Conservation (phyloP, 2,329 filamentous ascomycete species). For the Fusarium paranaense region DNA sequence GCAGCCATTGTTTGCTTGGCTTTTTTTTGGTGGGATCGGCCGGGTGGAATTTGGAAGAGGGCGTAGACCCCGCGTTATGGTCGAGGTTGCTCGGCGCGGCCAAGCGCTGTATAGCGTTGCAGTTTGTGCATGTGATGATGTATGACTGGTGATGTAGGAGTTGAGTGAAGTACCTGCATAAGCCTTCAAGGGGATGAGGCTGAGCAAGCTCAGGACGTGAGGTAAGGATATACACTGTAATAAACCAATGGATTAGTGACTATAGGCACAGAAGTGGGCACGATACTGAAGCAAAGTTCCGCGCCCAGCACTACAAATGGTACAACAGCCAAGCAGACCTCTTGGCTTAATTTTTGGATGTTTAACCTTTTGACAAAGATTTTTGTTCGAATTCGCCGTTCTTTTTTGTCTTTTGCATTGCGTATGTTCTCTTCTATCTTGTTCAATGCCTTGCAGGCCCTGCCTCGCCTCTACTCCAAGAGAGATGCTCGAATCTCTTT, state of each 20-base stretch:
- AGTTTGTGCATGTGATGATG: constrained; percentile 14
- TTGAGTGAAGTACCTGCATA: constrained; percentile 2
- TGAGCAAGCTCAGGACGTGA: not conserved
- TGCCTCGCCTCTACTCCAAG: not conserved
- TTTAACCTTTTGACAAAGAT: not conserved
- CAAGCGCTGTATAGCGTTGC: constrained; percentile 7
- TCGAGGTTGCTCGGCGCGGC: not conserved
- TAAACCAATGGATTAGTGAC: not conserved
- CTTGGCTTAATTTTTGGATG: not conserved
- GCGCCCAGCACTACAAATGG: not conserved
- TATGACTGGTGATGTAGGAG: constrained; percentile 8
- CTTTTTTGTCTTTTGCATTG: not conserved
- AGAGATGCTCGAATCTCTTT: not conserved
- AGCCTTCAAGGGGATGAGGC: not conserved
- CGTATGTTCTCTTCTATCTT: not conserved
- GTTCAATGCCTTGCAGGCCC: not conserved
- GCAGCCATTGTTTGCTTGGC: constrained; percentile 14
- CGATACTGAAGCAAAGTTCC: not conserved
- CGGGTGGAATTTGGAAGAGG: not conserved
- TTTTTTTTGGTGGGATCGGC: not conserved
- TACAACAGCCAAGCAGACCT: not conserved
- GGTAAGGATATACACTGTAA: not conserved
- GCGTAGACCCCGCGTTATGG: not conserved
- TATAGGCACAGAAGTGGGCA: not conserved
- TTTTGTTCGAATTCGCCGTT: not conserved